Conservation (phyloP, 1,139 yeast genomes). For the Lodderomyces pseudojiufengensis region DNA sequence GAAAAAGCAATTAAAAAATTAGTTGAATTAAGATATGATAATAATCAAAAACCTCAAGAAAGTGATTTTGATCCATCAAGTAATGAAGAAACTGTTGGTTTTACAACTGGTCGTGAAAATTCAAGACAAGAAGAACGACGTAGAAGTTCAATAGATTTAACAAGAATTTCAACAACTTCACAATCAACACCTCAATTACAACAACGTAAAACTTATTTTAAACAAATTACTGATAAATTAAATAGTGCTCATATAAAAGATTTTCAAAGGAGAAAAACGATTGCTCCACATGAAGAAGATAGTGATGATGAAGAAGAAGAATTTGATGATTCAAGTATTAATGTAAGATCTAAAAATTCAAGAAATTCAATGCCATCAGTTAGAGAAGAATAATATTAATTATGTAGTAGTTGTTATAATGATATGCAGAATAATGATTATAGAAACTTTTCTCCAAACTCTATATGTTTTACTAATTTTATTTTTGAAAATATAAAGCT, state of each 20-base stretch:
- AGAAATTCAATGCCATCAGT: slow-evolving; percentile 6
- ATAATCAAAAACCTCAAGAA: slow-evolving; percentile 6
- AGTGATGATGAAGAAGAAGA: slow-evolving; percentile 39
- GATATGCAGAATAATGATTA: too few species aligned
- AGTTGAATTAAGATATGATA: slow-evolving; percentile 32
- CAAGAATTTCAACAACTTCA: slow-evolving; percentile 8
- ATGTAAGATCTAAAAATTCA: slow-evolving; percentile 2
- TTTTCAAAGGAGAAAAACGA: slow-evolving; percentile 64
- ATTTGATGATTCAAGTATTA: slow-evolving; percentile 10
- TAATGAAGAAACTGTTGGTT: slow-evolving; percentile 6
- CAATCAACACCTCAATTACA: slow-evolving; percentile 12
- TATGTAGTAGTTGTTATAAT: too few species aligned
- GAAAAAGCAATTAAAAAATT: slow-evolving; percentile 40
- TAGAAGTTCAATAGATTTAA: slow-evolving; percentile 8
- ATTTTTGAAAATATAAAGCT: too few species aligned
- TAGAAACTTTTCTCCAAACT: too few species aligned
- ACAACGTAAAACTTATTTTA: slow-evolving; percentile 34
- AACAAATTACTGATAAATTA: slow-evolving; percentile 55
- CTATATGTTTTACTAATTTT: too few species aligned
- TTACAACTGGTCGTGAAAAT: slow-evolving; percentile 11
- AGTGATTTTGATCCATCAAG: slow-evolving; percentile 3
- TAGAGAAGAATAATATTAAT: slow-evolving; percentile 5
- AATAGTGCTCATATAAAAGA: slow-evolving; percentile 85
- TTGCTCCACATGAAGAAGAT: slow-evolving; percentile 31
- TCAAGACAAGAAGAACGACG: slow-evolving; percentile 13